A percentile compares a stretch with the other conserved stretches of the same genome.
These are phyloP conservation scores for Hypoxylon fragiforme DNA, from an alignment of 495 filamentous ascomycete species.

Conservation along the genomic window DNA sequence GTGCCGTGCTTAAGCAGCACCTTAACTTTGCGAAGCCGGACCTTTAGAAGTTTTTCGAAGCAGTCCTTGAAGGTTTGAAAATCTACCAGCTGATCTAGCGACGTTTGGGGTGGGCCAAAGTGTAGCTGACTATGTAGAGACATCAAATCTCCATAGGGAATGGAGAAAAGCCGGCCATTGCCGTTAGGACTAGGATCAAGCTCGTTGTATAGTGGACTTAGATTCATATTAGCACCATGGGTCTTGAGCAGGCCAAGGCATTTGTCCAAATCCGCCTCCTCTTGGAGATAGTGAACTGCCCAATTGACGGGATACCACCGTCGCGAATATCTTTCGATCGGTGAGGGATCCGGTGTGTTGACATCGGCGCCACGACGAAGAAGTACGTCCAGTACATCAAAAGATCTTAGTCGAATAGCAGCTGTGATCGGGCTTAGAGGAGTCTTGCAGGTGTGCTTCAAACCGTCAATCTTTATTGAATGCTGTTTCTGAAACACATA, in stretches of 20 bases:
- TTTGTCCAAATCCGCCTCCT: not conserved
- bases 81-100: no score
- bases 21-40: no score
- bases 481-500: not conserved
- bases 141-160: no score
- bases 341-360: not conserved
- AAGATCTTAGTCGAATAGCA: not conserved
- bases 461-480: not conserved
- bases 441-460: not conserved
- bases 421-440: not conserved
- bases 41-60: no score
- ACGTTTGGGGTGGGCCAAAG: no score
- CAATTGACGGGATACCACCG: constrained; percentile 12
- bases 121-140: no score
- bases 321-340: not conserved
- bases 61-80: no score
- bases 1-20: no score
- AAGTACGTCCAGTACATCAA: not conserved
- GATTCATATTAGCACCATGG: constrained; percentile 8
- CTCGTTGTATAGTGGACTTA: not conserved
- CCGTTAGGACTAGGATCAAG: not conserved
- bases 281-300: not conserved
- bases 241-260: not conserved
- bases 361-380: not conserved
- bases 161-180: not conserved